Base-by-base conservation (phyloP, 1,139 yeast species). In the Arxiozyma slooffiae region DNA sequence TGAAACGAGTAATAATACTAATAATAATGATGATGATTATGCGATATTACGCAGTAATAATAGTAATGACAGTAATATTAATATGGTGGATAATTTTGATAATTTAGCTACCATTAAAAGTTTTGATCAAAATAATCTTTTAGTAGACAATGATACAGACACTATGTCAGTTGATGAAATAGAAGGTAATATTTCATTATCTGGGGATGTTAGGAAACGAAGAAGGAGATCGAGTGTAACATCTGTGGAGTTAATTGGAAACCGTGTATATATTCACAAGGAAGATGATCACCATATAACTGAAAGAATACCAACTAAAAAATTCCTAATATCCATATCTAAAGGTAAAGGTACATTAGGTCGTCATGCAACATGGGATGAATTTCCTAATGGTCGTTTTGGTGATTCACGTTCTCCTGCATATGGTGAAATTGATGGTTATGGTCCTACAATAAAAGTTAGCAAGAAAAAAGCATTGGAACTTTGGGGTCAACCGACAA, bases 401-500 rank as follows among this genome's bases (percentile, higher is more conserved):
- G 97, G 98, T 69, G 97, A 94, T 69, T 88, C 97, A 0, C 77
- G 95, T 59, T 89, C 97, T 38, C 98, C 98, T 6, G 92, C 98
- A 0, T 92, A 85, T 69, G 98, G 98, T 71, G 97, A 90, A 67
- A 86, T 90, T 62, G 97, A 90, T 65, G 98, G 97, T 37, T 92
- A 92, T 67, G 97, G 98, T 1, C 96, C 97, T 1, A 81, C 86
- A 7, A 76, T 92, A 60, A 90, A 89, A 61, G 80, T 86, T 16
- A 77, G 89, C 8, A 77, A 82, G n/a, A 75, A 76, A 43, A 80
- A 77, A 61, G 96, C 96, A 0, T 72, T 77, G 49, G 77, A 76
- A 49, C 73, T 81, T 44, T 92, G 97, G 97, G 96, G 96, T 0
- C 71, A 76, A 48, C 97, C 97, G 4, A 78, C 73, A 46, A 73